Base-by-base conservation (phyloP, 2,329 filamentous ascomycete species). In the Phaeosphaeria sp. region DNA sequence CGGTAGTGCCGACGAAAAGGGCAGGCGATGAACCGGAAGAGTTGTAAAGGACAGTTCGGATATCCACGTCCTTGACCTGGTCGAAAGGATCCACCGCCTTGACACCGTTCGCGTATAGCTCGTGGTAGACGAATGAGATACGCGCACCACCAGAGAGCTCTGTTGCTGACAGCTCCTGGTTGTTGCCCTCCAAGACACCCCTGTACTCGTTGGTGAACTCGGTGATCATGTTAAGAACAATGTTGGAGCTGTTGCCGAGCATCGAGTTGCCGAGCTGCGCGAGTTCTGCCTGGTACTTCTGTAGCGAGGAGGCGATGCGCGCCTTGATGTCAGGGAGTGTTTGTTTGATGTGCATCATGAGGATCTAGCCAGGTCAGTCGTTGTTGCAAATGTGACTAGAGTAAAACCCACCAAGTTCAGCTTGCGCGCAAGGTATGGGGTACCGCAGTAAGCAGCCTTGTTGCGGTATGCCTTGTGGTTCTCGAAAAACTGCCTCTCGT, bases 341-440 rank as follows among this genome's bases (percentile, higher is more conserved):
- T 82, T 99, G 94, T 82, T 99, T 99, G 84, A 99, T 99, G 83
- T 99, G 95, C 95, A 99, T 99, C 94, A 99, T 98, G 68, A 99
- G 86, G 74, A 99, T 98, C 85, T 87, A 72, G 15, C 49, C 30
- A 2, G 8, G 65, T 79, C 64, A 78, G 74, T 53, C 6, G 61
- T 21, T 47, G 33, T 21, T 36, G 21, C n/a, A 40, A 18, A 27
- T 8, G n/a, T 6, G 18, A 21, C 18, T 22, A 8, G 15, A n/a
- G 20, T n/a, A 9, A 13, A 1, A 67, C 80, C 30, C 76, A 87
- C 85, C 72, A 99, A 84, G 80, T 99, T 99, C 59, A 99, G 87
- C 81, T 99, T 99, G 68, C 94, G 89, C 3, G 95, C 95, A 59
- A 99, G 84, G 75, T 99, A 99, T 3, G 95, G 95, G 2, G 95